phyloP scores from a whole-genome alignment of 345 rosid species.

The Eucalyptus paniculata region DNA sequence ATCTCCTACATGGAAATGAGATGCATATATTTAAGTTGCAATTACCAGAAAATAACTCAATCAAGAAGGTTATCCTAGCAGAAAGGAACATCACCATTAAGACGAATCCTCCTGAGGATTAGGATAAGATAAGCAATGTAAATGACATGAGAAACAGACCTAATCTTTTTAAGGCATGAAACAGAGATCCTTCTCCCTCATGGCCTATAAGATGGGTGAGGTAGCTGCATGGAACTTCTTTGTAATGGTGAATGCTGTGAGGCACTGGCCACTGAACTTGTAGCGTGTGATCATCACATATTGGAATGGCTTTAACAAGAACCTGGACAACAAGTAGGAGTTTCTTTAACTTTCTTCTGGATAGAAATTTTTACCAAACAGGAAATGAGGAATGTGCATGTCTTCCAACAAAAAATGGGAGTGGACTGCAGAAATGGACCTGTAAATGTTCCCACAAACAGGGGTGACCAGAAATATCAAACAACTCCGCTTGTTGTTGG shows the following conservation, averaged over 20 bases:
- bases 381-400: neutral
- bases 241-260: conserved; percentile 61
- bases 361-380: neutral
- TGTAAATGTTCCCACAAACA: conserved; percentile 60
- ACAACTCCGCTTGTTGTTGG: conserved; percentile 24
- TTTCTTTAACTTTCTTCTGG: neutral
- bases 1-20: neutral
- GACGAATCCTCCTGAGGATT: neutral
- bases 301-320: conserved; percentile 67
- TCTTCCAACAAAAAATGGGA: neutral
- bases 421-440: conserved; percentile 14
- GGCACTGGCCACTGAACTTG: conserved; percentile 70
- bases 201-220: conserved; percentile 80
- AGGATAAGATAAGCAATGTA: neutral
- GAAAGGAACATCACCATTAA: neutral
- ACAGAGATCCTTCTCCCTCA: conserved; percentile 85
- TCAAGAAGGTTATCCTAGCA: neutral
- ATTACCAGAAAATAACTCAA: neutral
- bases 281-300: conserved; percentile 65
- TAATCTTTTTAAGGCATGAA: conserved; percentile 56
- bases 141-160: conserved; percentile 29
- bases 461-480: conserved; percentile 61
- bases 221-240: conserved; percentile 64
- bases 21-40: neutral
- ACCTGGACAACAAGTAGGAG: conserved; percentile 19